These are phyloP conservation scores for Alternaria sp. DNA, from an alignment of 2,329 filamentous ascomycete species.

Conservation along the genomic window DNA sequence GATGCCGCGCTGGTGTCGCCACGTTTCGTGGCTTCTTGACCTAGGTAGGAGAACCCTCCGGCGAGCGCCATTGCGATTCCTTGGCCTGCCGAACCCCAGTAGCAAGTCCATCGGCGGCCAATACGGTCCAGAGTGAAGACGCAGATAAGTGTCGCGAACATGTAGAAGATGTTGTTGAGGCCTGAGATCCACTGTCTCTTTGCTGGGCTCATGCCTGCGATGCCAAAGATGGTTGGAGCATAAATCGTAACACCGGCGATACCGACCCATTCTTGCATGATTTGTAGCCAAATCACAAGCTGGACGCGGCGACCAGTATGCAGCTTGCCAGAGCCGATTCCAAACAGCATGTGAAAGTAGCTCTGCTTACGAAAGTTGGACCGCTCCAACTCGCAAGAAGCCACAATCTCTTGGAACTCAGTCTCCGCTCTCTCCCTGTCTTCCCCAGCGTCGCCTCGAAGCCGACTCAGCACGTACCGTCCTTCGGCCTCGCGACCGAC, in stretches of 20 bases:
- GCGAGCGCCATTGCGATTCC: slow-evolving; percentile 74
- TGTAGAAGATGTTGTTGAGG: slow-evolving; percentile 63
- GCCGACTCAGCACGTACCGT: slow-evolving; percentile 68
- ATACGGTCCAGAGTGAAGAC: slow-evolving; percentile 76
- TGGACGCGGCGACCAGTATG: slow-evolving; percentile 74
- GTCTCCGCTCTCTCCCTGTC: slow-evolving; percentile 54
- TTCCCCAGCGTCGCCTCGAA: slow-evolving; percentile 67
- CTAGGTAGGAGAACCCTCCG: slow-evolving; percentile 68
- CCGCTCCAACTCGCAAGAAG: slow-evolving; percentile 67
- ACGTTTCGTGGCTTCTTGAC: slow-evolving; percentile 58
- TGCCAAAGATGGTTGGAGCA: slow-evolving; percentile 67
- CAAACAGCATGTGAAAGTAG: slow-evolving; percentile 73
- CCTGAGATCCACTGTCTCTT: slow-evolving; percentile 55
- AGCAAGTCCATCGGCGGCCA: slow-evolving; percentile 73
- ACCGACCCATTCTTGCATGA: slow-evolving; percentile 70
- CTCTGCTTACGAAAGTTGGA: slow-evolving; percentile 61
- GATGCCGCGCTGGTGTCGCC: slow-evolving; percentile 58
- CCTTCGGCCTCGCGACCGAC: slow-evolving; percentile 73
- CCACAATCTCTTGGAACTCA: slow-evolving; percentile 73
- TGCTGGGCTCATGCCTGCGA: slow-evolving; percentile 68
- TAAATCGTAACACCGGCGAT: slow-evolving; percentile 69
- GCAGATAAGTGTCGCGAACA: slow-evolving; percentile 72
- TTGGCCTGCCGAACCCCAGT: slow-evolving; percentile 72
- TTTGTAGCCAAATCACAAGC: slow-evolving; percentile 75
- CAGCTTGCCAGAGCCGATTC: slow-evolving; percentile 69